Evolutionary conservation across 2,329 filamentous ascomycete genomes (phyloP), one percentile per base, ranked within the genome.

Genomic region (Aureobasidium sp.): DNA sequence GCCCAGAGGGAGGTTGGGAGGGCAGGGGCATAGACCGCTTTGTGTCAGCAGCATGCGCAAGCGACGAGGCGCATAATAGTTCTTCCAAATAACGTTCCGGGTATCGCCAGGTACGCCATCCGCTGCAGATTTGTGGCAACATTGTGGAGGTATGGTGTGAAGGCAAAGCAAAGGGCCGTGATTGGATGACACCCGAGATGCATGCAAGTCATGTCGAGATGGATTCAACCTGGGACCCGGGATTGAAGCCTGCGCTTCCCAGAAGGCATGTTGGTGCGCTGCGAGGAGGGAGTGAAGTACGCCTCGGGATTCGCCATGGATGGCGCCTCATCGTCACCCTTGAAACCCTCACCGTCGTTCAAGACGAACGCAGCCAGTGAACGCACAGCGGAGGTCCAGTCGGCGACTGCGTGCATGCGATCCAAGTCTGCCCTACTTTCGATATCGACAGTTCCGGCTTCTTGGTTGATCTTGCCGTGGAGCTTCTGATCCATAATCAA

Each of bases 401-500:
- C 81, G 64, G 84, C 78, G 69, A 97, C 81, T 35, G 90, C 87
- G 60, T 81, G 78, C 63, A 90, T 79, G 64, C 91, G 88, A 70
- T 89, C 87, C 47, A 82, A 81, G 74, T 96, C 90, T 47, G 82
- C 85, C 59, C 81, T 79, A 61, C 85, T 88, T 62, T 87, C 84
- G 63, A 96, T 90, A 74, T 91, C 85, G 23, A 99, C 85, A 0
- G 86, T 89, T 49, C 93, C 91, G 61, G 84, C 82, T 74, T 91
- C 85, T 75, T 97, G 90, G 74, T 99, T 89, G 69, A 99, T 93
- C 73, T 87, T 88, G 64, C 90, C 94, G 54, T 85, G 81, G 66
- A 99, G 85, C 72, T 91, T 90, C 69, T 89, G 87, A 71, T 96
- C 90, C 63, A 96, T 83, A 65, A 99, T 97, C 57, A 97, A 79